Base-by-base conservation (phyloP, 2,329 filamentous ascomycete genomes). In the Fusarium miscanthi region DNA sequence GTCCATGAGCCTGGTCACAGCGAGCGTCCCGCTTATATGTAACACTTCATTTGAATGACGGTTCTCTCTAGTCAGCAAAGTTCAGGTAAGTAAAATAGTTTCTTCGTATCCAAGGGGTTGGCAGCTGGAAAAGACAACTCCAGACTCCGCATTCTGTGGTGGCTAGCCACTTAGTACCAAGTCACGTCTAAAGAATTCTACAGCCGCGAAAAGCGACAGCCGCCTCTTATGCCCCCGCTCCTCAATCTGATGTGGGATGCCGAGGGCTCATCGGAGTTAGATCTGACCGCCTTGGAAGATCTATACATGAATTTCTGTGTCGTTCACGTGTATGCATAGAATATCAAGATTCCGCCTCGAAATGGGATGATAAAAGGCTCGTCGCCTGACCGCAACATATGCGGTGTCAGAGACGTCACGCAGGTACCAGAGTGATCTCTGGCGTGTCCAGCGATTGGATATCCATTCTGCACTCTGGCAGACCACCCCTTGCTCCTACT, bases 181-280 rank as follows among this genome's bases (percentile, higher is more conserved):
- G 54, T 54, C 53, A 69, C 40, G 51, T 69, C 41, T 65, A 51
- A 40, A 31, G 52, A 49, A 57, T 51, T 45, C 46, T 54, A 61
- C 69, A 77, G 73, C 75, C 75, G 75, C 75, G 69, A 60, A 74
- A 76, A 59, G 75, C 75, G 73, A 76, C 71, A 73, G 57, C 61
- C 66, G 66, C 66, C 51, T 45, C 35, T 23, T 23, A 25, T 38
- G 27, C 25, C 64, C 64, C 59, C 51, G 45, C 61, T 65, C 40
- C 33, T 41, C 23, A 49, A 37, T 42, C 37, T 46, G 51, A 52
- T 35, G 70, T 33, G 56, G 56, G 37, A 59, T 73, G 54, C 64
- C 52, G 57, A 72, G 51, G 58, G 56, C 52, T 40, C 58, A 60
- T 73, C 62, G 58, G 66, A 71, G 59, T 41, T 41, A 54, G 51